Conservation (phyloP, 2,329 filamentous ascomycete species). For the Blumeriella jaapii region DNA sequence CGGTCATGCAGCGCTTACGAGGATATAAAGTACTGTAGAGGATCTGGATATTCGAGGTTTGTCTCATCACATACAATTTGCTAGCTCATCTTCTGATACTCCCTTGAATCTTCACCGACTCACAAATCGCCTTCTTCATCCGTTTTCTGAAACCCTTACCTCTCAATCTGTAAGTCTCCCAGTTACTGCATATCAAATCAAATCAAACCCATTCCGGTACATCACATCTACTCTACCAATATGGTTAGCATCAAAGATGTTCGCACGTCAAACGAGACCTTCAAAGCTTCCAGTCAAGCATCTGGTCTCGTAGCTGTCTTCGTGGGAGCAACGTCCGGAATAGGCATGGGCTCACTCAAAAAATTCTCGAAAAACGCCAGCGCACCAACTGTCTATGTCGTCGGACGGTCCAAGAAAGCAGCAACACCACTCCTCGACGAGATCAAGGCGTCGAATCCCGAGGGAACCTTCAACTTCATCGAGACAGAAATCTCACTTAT, state of each 20-base stretch:
- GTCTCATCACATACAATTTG: too few relatives aligned
- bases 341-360: conserved; percentile 38
- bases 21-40: too few relatives aligned
- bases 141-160: too few relatives aligned
- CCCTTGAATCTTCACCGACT: too few relatives aligned
- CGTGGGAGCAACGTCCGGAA: conserved; percentile 43
- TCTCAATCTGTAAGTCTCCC: conserved; percentile 1
- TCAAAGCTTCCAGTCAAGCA: conserved; percentile 24
- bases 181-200: neutral
- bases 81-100: too few relatives aligned
- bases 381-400: conserved; percentile 38
- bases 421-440: conserved; percentile 30
- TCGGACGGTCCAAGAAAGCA: conserved; percentile 34
- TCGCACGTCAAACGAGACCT: conserved; percentile 30
- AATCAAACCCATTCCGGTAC: neutral
- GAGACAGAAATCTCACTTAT: conserved; percentile 39
- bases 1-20: too few relatives aligned
- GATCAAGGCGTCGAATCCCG: conserved; percentile 32
- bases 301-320: conserved; percentile 37
- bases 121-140: too few relatives aligned
- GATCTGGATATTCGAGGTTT: too few relatives aligned
- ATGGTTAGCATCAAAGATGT: conserved; percentile 28
- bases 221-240: conserved; percentile 1
- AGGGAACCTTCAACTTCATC: conserved; percentile 36
- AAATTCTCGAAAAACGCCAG: conserved; percentile 32